Evolutionary conservation across 1,284 basidiomycete species (phyloP), one percentile per base, ranked within the genome.

Genomic region (Sporisorium exsertum): DNA sequence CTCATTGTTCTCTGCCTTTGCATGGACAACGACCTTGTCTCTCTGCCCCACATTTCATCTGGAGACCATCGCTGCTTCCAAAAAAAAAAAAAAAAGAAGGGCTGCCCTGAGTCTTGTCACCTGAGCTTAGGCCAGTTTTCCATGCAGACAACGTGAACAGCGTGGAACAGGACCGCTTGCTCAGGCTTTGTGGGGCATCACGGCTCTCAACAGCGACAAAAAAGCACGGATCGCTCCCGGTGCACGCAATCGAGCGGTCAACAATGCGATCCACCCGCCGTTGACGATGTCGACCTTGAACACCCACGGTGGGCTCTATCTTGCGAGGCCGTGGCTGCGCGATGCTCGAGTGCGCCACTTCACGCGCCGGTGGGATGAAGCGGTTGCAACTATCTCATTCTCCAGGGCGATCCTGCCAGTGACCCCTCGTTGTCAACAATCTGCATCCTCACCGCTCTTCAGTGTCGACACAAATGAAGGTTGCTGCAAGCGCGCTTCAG

Each of bases 381-480:
- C 9, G 27, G n/a, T 32, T 32, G 27, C 9, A 18, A 50, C 49
- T 29, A 20, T n/a, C 49, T 32, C 27, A 29, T 12, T 20, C 49
- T 12, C 49, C 7, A 29, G 10, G 29, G 27, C 9, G 27, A 20
- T 50, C 29, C 49, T 50, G 27, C 16, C 3, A 20, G 27, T 15
- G 29, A n/a, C 27, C 27, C 47, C 26, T 29, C 24, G 49, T 50
- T 50, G 49, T 50, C 49, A 33, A 50, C 18, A n/a, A 29, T 49
- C 35, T 9, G 35, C 35, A 15, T 37, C 35, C 35, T 37, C 35
- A 37, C 6, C 13, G 35, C 13, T 37, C 15, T 15, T 12, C 47
- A n/a, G 27, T 20, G 47, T 49, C 47, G 18, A 29, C 8, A n/a
- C 49, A 50, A 20, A 50, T 50, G 29, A 33, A n/a, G 49, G 27